These are phyloP conservation scores for Crucibulum laeve DNA, from an alignment of 768 basidiomycete genomes.

Conservation along the genomic window DNA sequence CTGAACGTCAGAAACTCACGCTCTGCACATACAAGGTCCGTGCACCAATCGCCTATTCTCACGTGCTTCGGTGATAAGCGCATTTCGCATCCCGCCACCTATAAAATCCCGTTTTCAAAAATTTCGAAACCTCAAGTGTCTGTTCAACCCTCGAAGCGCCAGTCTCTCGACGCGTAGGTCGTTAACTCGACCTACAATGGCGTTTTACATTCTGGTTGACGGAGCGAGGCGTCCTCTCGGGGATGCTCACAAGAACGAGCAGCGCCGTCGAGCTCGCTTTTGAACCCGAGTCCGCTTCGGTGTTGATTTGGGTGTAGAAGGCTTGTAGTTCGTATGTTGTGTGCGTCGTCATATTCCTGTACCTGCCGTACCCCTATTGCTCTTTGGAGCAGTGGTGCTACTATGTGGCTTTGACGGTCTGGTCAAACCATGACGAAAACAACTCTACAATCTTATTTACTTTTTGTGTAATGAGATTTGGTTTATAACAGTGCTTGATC, in stretches of 20 bases:
- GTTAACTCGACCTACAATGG: constrained; percentile 53
- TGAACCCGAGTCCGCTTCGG: constrained; percentile 44
- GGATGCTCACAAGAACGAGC: constrained; percentile 29
- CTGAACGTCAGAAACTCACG: no score
- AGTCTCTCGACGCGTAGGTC: constrained; percentile 42
- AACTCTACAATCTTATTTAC: constrained; percentile 18
- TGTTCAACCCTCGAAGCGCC: constrained; percentile 68
- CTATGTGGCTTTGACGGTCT: constrained; percentile 81
- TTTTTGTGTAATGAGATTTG: constrained; percentile 2
- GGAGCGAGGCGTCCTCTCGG: constrained; percentile 62
- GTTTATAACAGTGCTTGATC: not conserved
- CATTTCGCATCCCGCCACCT: constrained; percentile 23
- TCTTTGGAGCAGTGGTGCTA: constrained; percentile 40
- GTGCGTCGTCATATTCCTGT: constrained; percentile 78
- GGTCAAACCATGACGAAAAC: constrained; percentile 81
- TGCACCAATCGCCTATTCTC: no score
- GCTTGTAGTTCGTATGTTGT: constrained; percentile 35
- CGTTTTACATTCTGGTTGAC: constrained; percentile 68
- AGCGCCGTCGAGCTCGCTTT: constrained; percentile 14
- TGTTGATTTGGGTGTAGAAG: constrained; percentile 49
- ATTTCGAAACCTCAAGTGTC: constrained; percentile 47
- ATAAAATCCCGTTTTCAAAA: constrained; percentile 19
- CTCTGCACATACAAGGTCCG: no score
- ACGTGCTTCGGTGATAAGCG: constrained; percentile 5
- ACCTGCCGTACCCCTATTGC: constrained; percentile 57